These are phyloP conservation scores for Endocarpon pusillum DNA, from an alignment of 495 filamentous ascomycete genomes.

Conservation along the genomic window DNA sequence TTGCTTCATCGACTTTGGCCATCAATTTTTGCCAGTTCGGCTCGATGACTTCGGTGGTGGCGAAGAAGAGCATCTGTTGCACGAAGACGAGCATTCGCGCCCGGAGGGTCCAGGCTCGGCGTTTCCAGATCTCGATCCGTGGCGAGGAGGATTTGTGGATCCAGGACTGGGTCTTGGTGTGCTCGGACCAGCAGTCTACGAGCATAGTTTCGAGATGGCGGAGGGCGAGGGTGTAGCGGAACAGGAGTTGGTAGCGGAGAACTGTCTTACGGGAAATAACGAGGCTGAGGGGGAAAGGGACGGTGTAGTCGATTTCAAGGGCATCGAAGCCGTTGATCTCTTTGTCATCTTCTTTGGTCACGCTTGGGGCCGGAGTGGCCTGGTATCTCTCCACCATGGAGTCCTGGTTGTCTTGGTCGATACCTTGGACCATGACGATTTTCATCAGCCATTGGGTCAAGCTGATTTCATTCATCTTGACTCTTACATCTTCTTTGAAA, in stretches of 20 bases:
- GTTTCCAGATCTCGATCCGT: slow-evolving; percentile 78
- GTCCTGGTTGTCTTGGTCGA: slow-evolving; percentile 64
- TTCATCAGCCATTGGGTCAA: slow-evolving; percentile 88
- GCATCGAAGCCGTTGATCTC: slow-evolving; percentile 79
- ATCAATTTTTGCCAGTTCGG: slow-evolving; percentile 92
- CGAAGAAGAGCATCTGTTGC: slow-evolving; percentile 91
- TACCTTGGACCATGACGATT: slow-evolving; percentile 85
- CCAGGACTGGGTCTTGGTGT: slow-evolving; percentile 73
- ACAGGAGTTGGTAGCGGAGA: slow-evolving; percentile 86
- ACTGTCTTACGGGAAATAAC: slow-evolving; percentile 94
- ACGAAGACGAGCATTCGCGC: slow-evolving; percentile 93
- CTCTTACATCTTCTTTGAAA: slow-evolving; percentile 95
- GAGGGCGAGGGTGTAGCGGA: slow-evolving; percentile 77
- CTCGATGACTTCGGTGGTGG: slow-evolving; percentile 91
- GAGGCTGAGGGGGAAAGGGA: slow-evolving; percentile 91
- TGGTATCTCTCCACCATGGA: slow-evolving; percentile 36
- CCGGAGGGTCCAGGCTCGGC: slow-evolving; percentile 76
- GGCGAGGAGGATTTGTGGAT: slow-evolving; percentile 56
- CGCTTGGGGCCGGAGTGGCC: slow-evolving; percentile 23
- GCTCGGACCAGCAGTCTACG: slow-evolving; percentile 73
- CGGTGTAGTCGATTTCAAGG: slow-evolving; percentile 79
- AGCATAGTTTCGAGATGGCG: slow-evolving; percentile 78
- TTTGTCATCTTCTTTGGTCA: slow-evolving; percentile 54
- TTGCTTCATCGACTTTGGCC: slow-evolving; percentile 41
- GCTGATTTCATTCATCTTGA: slow-evolving; percentile 87